Evolutionary conservation across 2,329 filamentous ascomycete genomes (phyloP), one percentile per base, ranked within the genome.

Genomic region (Samsoniella hepiali): DNA sequence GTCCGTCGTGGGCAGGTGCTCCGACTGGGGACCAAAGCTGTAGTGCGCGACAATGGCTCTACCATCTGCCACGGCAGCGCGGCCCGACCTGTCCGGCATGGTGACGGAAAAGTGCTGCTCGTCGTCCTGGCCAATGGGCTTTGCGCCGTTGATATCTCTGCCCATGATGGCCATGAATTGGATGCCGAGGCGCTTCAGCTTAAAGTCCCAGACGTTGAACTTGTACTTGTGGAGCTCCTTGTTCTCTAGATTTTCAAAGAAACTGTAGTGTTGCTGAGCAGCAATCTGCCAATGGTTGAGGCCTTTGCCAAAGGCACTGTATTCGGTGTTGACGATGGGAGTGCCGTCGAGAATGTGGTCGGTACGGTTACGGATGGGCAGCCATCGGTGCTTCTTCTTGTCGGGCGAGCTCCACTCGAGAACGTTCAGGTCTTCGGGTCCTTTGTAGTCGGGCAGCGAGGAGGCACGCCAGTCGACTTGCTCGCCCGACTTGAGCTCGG

Each of bases 141-240:
- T 74, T 62, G 81, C 77, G 40, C 72, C 71, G n/a, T 77, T 75
- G 50, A 83, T 79, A 67, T 85, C 82, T 36, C 74, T 74, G n/a
- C 82, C 81, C 74, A 80, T 78, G 57, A 86, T 77, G 50, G 80
- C 81, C 49, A 82, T 74, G 66, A 87, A 82, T 67, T 84, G 83
- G 36, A 82, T 79, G 55, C 81, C 84, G 68, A 84, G 78, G 31
- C 81, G 76, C 58, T 76, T 74, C 34, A 79, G 81, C 17, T 81
- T 77, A 53, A 82, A 82, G 62, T 82, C 78, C 74, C 80, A 82
- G 38, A 73, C 72, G 65, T 74, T 72, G 64, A 83, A 84, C 65
- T 79, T 80, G 68, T 85, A 85, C 45, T 72, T 74, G 10, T 73
- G 71, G 31, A 84, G 68, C 51, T 77, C 72, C 34, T 77, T 75